These are phyloP conservation scores for Botrytis aclada DNA, from an alignment of 2,329 filamentous ascomycete species.

Conservation along the genomic window DNA sequence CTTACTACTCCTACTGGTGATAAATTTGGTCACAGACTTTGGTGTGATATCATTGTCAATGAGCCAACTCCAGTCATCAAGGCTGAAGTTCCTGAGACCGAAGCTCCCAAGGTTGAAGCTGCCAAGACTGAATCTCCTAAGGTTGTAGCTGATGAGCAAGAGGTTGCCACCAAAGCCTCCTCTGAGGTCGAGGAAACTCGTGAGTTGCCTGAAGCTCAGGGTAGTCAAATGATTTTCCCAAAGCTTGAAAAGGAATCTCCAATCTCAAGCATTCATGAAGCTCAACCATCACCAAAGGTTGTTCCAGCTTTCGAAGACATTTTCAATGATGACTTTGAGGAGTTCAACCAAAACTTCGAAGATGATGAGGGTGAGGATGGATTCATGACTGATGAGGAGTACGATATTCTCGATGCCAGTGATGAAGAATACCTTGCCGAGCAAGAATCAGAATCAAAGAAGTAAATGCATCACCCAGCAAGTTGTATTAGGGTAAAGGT, in stretches of 20 bases:
- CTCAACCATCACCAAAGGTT: constrained; percentile 46
- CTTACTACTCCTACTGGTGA: constrained; percentile 75
- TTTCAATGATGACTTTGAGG: constrained; percentile 42
- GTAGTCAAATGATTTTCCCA: constrained; percentile 90
- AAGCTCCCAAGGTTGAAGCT: not conserved
- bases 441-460: constrained; percentile 39
- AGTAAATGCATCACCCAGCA: constrained; percentile 27
- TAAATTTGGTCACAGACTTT: constrained; percentile 89
- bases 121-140: not conserved
- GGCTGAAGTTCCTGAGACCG: constrained; percentile 16
- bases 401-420: constrained; percentile 92
- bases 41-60: constrained; percentile 83
- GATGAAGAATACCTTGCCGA: constrained; percentile 76
- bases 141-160: not conserved
- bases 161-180: not conserved
- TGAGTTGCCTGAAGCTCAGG: constrained; percentile 30
- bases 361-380: constrained; percentile 62
- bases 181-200: not conserved
- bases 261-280: constrained; percentile 70
- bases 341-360: constrained; percentile 54
- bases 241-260: constrained; percentile 94
- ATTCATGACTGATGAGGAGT: constrained; percentile 96
- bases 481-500: constrained; percentile 6
- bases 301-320: constrained; percentile 40
- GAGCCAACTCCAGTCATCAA: constrained; percentile 34